These are phyloP conservation scores for Tilletia horrida DNA, from an alignment of 1,284 basidiomycete species.

Conservation along the genomic window DNA sequence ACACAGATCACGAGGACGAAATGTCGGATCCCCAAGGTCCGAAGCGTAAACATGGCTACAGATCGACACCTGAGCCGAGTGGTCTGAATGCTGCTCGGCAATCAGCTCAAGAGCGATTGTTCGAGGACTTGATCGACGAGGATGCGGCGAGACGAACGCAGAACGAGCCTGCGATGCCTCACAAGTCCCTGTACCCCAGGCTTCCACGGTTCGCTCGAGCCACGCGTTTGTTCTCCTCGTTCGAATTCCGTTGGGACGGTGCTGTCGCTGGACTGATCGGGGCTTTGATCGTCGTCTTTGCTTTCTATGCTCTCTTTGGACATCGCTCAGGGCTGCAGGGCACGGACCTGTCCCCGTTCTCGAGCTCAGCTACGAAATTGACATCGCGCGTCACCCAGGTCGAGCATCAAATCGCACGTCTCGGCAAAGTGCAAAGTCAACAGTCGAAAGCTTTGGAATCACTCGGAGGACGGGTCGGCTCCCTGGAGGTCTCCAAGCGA, in stretches of 20 bases:
- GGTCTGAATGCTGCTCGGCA: no score
- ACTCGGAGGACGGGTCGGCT: not conserved
- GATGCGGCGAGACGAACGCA: no score
- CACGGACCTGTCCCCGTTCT: not conserved
- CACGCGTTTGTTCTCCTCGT: no score
- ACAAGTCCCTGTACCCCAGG: no score
- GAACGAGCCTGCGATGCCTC: no score
- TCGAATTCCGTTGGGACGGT: no score
- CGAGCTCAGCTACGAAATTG: not conserved
- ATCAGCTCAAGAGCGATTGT: no score
- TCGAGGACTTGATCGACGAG: no score
- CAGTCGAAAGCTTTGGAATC: not conserved
- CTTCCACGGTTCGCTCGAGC: no score
- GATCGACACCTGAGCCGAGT: not conserved
- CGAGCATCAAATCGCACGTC: not conserved
- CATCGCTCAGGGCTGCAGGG: not conserved
- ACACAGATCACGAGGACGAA: not conserved
- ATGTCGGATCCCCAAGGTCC: not conserved
- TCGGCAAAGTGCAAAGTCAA: constrained; percentile 12
- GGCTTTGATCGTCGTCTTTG: no score
- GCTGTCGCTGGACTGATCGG: no score
- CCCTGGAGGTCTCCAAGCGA: not conserved
- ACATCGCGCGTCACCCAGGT: not conserved
- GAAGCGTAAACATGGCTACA: constrained; percentile 9
- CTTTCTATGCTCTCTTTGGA: no score